Evolutionary conservation across 768 basidiomycete species (phyloP).

Genomic region (Tricholoma sp.): DNA sequence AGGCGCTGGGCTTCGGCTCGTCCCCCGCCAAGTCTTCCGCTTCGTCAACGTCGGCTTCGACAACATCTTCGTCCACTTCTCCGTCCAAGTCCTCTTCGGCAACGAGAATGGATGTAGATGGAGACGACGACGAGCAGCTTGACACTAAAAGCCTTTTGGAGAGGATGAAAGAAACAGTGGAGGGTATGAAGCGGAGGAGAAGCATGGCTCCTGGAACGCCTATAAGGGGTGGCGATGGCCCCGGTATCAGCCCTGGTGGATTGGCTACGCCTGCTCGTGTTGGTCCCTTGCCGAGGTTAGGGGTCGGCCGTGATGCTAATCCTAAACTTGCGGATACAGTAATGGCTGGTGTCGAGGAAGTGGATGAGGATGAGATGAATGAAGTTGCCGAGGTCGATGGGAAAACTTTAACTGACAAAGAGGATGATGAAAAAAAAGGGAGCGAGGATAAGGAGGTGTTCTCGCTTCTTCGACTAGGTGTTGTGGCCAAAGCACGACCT

Average conservation of each 20-base stretch:
- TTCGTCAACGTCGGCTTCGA: neutral
- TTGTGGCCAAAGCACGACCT: conserved; percentile 8
- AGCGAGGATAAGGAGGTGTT: conserved; percentile 5
- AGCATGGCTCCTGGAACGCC: conserved; percentile 26
- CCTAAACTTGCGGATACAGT: neutral
- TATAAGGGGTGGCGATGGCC: neutral
- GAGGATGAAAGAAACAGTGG: conserved; percentile 45
- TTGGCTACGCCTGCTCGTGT: conserved; percentile 2
- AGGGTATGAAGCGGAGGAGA: conserved; percentile 41
- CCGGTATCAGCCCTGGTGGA: neutral
- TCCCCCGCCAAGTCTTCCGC: conserved; percentile 18
- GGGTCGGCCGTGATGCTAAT: neutral
- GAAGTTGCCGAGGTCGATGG: conserved; percentile 4
- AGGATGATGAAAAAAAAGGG: neutral
- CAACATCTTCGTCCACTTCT: conserved; percentile 1
- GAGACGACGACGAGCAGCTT: conserved; percentile 28
- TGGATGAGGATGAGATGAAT: conserved; percentile 17
- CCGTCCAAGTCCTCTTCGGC: conserved; percentile 10
- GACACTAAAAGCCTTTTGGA: conserved; percentile 41
- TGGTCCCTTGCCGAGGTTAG: neutral
- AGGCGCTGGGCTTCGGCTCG: neutral
- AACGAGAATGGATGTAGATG: conserved; percentile 13
- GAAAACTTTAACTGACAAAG: neutral
- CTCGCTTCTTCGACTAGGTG: conserved; percentile 16
- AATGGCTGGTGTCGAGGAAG: conserved; percentile 20